phyloP scores from a whole-genome alignment of 371 early-diverging fungal genomes.

The Haplosporangium sp. region DNA sequence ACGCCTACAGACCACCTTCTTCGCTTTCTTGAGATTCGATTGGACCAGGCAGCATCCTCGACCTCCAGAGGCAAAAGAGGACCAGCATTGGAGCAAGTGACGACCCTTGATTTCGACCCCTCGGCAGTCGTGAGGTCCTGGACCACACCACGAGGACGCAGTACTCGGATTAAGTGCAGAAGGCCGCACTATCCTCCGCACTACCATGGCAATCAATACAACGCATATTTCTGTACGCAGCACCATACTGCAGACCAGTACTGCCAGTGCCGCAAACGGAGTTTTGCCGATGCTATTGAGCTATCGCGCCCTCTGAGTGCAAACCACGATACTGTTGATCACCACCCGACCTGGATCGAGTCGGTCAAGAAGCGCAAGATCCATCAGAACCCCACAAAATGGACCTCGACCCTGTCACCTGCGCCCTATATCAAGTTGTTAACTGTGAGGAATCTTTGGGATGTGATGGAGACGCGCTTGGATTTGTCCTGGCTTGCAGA shows the following conservation, averaged over 20 bases:
- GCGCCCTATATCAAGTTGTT: slow-evolving; percentile 42
- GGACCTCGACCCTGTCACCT: slow-evolving; percentile 47
- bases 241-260: neutral
- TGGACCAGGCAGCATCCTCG: slow-evolving; percentile 5
- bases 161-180: neutral
- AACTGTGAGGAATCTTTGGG: slow-evolving; percentile 47
- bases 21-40: slow-evolving; percentile 4
- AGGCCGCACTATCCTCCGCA: neutral
- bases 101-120: slow-evolving; percentile 14
- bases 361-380: slow-evolving; percentile 53
- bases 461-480: slow-evolving; percentile 33
- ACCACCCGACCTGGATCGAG: slow-evolving; percentile 40
- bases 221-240: slow-evolving; percentile 3
- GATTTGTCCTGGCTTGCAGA: slow-evolving; percentile 33
- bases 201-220: neutral
- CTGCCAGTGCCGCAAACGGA: slow-evolving; percentile 36
- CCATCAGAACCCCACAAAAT: slow-evolving; percentile 45
- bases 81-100: neutral
- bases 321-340: slow-evolving; percentile 6
- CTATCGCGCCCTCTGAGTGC: slow-evolving; percentile 27
- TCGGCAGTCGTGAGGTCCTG: slow-evolving; percentile 7
- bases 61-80: neutral
- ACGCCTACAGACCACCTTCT: slow-evolving; percentile 7
- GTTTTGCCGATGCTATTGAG: slow-evolving; percentile 44
- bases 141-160: slow-evolving; percentile 7